Conservation (phyloP, 805 yeast species). For the Wickerhamiella kurtzmanii region DNA sequence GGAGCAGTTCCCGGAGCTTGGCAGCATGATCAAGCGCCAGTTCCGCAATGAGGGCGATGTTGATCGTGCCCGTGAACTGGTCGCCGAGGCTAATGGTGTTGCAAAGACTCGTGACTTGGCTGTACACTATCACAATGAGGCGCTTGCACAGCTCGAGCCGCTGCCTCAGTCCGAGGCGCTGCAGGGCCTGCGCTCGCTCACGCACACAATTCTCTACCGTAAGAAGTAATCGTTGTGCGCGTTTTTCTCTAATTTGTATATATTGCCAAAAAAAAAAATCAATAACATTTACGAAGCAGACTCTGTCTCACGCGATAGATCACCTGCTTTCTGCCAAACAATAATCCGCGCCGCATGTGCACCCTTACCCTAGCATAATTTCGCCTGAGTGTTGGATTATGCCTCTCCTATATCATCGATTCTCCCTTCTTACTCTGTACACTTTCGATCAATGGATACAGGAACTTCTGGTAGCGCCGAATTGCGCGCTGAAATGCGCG, state of each 20-base stretch:
- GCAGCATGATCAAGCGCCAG: constrained; percentile 70
- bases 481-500: not conserved
- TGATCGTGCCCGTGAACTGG: constrained; percentile 65
- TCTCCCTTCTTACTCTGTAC: too few relatives aligned
- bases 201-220: constrained; percentile 73
- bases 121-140: constrained; percentile 58
- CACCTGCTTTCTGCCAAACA: too few relatives aligned
- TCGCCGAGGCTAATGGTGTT: constrained; percentile 58
- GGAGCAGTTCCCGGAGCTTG: constrained; percentile 75
- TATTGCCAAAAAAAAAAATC: not conserved
- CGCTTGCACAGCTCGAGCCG: constrained; percentile 48
- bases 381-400: too few relatives aligned
- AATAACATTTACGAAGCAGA: too few relatives aligned
- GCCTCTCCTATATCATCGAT: too few relatives aligned
- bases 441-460: not conserved
- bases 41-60: constrained; percentile 74
- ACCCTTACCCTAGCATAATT: too few relatives aligned
- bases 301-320: too few relatives aligned
- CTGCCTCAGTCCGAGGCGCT: constrained; percentile 85
- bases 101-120: constrained; percentile 67
- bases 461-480: too few relatives aligned
- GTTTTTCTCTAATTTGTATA: not conserved
- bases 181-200: constrained; percentile 71
- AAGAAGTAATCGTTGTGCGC: constrained; percentile 44
- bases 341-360: too few relatives aligned